Evolutionary conservation across 768 basidiomycete genomes (phyloP).

Genomic region (Tricholoma hemisulphureum): DNA sequence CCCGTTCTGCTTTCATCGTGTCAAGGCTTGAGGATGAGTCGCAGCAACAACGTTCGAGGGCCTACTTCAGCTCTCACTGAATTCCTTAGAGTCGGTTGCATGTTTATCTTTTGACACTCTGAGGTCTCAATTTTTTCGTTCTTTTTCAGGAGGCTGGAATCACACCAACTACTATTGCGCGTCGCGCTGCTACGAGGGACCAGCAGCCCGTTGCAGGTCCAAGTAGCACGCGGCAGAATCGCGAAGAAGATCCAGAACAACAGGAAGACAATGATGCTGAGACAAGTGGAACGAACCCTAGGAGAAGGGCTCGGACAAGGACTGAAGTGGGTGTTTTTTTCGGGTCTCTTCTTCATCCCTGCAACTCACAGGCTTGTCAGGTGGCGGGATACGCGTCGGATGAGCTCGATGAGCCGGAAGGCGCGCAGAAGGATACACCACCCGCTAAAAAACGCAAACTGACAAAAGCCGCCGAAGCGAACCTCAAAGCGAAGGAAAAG

Average conservation of each 20-base stretch:
- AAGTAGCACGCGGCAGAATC: slow-evolving; percentile 28
- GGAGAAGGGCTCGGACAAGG: slow-evolving; percentile 8
- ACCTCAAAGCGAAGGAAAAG: slow-evolving; percentile 40
- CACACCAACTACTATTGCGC: slow-evolving; percentile 45
- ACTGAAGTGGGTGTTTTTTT: slow-evolving; percentile 6
- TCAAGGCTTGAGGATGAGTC: slow-evolving; percentile 10
- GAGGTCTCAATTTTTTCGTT: background rate
- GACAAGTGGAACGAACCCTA: slow-evolving; percentile 11
- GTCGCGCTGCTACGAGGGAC: slow-evolving; percentile 29
- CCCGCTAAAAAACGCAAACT: slow-evolving; percentile 57
- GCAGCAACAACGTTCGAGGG: slow-evolving; percentile 64
- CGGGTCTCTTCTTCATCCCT: background rate
- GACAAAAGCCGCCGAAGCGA: slow-evolving; percentile 45
- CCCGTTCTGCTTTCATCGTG: background rate
- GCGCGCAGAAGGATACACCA: slow-evolving; percentile 25
- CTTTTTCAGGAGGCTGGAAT: slow-evolving; percentile 44
- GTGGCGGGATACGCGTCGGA: slow-evolving; percentile 65
- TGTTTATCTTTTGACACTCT: slow-evolving; percentile 2
- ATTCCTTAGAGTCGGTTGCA: slow-evolving; percentile 61
- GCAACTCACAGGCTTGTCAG: slow-evolving; percentile 1
- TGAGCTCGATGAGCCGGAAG: slow-evolving; percentile 63
- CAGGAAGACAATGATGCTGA: slow-evolving; percentile 8
- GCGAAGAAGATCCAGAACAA: slow-evolving; percentile 11
- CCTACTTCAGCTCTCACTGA: slow-evolving; percentile 84
- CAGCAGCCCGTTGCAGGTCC: slow-evolving; percentile 46